phyloP scores from a whole-genome alignment of 345 rosid species.

The Aquilaria sinensis region DNA sequence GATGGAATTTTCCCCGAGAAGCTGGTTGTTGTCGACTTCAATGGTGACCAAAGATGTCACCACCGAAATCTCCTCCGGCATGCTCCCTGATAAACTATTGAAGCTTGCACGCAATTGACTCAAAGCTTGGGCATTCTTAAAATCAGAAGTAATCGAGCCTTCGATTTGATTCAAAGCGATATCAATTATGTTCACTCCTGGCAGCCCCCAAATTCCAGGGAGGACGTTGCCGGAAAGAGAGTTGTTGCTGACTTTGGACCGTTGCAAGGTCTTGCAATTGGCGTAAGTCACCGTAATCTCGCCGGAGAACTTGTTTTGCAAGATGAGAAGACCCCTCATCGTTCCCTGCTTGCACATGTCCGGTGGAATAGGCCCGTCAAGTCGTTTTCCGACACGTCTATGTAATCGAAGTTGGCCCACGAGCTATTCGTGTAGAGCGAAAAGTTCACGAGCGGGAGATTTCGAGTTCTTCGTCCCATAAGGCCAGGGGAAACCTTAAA shows the following conservation, averaged over 20 bases:
- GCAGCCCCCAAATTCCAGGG: background rate
- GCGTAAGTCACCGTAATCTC: background rate
- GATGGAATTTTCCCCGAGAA: background rate
- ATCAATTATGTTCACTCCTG: background rate
- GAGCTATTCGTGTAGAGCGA: conserved; percentile 80
- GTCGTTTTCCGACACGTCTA: conserved; percentile 78
- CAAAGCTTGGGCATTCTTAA: background rate
- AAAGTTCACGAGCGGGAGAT: conserved; percentile 35
- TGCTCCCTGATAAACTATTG: background rate
- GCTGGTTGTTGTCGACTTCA: background rate
- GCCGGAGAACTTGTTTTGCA: background rate
- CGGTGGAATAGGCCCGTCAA: background rate
- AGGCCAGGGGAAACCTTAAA: too few relatives aligned
- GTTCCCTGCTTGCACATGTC: background rate
- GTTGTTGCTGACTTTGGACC: background rate
- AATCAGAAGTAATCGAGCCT: background rate
- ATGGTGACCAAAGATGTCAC: background rate
- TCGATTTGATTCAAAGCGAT: background rate
- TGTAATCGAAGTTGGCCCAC: conserved; percentile 55
- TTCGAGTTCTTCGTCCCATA: too few relatives aligned
- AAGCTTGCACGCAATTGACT: background rate
- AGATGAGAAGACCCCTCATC: background rate
- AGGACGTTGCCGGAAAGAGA: background rate
- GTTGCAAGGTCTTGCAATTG: background rate
- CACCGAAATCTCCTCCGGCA: background rate